These are phyloP conservation scores for Penicillium nordicum DNA, from an alignment of 2,329 filamentous ascomycete genomes.

Conservation along the genomic window DNA sequence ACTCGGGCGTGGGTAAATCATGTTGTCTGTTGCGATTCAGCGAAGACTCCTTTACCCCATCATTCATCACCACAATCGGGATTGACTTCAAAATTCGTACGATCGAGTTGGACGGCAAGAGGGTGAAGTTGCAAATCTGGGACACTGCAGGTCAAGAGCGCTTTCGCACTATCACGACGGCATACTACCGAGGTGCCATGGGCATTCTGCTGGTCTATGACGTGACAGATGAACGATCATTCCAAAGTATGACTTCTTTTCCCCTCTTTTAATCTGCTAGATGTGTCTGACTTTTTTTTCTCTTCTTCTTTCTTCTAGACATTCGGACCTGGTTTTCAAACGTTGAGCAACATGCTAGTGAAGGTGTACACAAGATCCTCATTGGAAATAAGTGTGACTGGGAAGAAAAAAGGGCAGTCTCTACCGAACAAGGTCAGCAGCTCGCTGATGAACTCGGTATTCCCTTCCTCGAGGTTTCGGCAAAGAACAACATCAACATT, in stretches of 20 bases:
- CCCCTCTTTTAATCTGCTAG: background rate
- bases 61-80: constrained; percentile 97
- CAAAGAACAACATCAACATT: constrained; percentile 99
- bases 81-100: constrained; percentile 99
- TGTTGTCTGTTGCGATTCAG: constrained; percentile 96
- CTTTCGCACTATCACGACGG: constrained; percentile 97
- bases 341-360: constrained; percentile 95
- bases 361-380: constrained; percentile 99
- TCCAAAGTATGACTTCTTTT: constrained; percentile 70
- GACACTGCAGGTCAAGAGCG: constrained; percentile 97
- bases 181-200: constrained; percentile 98
- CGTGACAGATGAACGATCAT: constrained; percentile 92
- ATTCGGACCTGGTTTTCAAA: constrained; percentile 99
- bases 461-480: constrained; percentile 96
- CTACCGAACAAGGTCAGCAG: constrained; percentile 86
- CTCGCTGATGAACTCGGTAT: constrained; percentile 95
- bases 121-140: constrained; percentile 99
- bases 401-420: constrained; percentile 97
- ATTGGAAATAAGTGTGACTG: constrained; percentile 99
- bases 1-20: constrained; percentile 95
- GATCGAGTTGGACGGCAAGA: constrained; percentile 97
- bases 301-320: constrained; percentile 53
- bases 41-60: constrained; percentile 95
- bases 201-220: constrained; percentile 97
- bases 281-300: background rate